Percentiles rank a stretch among this genome's conserved stretches.
These are phyloP conservation scores for Penicillium paradoxum DNA, from an alignment of 495 filamentous ascomycete species.

Conservation along the genomic window DNA sequence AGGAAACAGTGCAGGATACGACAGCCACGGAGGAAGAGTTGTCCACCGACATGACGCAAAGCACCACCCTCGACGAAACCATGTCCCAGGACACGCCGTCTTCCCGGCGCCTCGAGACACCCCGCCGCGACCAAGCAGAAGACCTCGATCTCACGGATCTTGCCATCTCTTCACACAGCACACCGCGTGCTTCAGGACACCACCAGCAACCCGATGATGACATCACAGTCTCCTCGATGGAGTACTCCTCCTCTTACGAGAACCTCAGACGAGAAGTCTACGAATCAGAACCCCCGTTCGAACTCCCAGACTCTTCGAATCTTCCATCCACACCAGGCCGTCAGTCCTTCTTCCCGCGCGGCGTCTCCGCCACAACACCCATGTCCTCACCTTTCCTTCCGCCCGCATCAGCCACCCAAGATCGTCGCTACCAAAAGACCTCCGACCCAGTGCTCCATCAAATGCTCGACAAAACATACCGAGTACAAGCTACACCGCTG, in stretches of 20 bases:
- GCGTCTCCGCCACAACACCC: slow-evolving; percentile 28
- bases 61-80: slow-evolving; percentile 23
- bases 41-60: slow-evolving; percentile 45
- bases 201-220: slow-evolving; percentile 44
- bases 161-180: slow-evolving; percentile 50
- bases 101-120: slow-evolving; percentile 19
- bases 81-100: slow-evolving; percentile 36
- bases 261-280: slow-evolving; percentile 27
- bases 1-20: slow-evolving; percentile 44
- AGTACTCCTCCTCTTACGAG: slow-evolving; percentile 41
- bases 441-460: slow-evolving; percentile 77
- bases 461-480: slow-evolving; percentile 88
- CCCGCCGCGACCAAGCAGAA: slow-evolving; percentile 37
- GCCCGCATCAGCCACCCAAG: slow-evolving; percentile 36
- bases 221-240: slow-evolving; percentile 55
- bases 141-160: slow-evolving; percentile 50
- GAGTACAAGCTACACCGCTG: slow-evolving; percentile 85
- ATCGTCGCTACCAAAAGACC: slow-evolving; percentile 32
- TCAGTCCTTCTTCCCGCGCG: slow-evolving; percentile 22
- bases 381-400: slow-evolving; percentile 50
- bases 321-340: slow-evolving; percentile 42
- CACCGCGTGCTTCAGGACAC: slow-evolving; percentile 47
- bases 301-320: slow-evolving; percentile 38
- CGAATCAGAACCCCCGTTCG: slow-evolving; percentile 27
- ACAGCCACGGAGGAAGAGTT: slow-evolving; percentile 48